Percentiles rank a stretch among this genome's conserved stretches.
Evolutionary conservation across 2,329 filamentous ascomycete genomes (phyloP).

Genomic region (Xylariales sp.): DNA sequence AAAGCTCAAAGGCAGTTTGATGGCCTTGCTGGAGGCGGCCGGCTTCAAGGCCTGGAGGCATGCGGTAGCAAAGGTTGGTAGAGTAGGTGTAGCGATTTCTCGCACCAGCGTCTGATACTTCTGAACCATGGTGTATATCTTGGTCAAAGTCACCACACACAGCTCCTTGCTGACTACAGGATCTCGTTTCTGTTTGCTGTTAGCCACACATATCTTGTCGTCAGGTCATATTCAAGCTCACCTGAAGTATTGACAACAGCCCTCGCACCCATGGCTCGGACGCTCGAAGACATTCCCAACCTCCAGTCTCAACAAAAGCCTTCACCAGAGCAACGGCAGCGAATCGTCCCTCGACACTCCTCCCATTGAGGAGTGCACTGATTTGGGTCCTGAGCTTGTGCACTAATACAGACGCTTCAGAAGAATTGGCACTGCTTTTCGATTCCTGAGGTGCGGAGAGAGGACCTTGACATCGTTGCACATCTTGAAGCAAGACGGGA

Average conservation of each 20-base stretch:
- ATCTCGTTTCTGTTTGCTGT: slow-evolving; percentile 62
- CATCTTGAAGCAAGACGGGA: slow-evolving; percentile 60
- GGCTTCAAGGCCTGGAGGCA: slow-evolving; percentile 63
- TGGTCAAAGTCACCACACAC: slow-evolving; percentile 69
- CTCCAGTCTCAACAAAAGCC: slow-evolving; percentile 73
- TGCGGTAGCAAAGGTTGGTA: slow-evolving; percentile 68
- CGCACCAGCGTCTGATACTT: slow-evolving; percentile 77
- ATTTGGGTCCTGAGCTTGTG: slow-evolving; percentile 80
- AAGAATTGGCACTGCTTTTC: slow-evolving; percentile 53
- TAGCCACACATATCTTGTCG: neutral
- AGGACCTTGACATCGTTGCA: slow-evolving; percentile 52
- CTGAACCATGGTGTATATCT: slow-evolving; percentile 79
- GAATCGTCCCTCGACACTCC: slow-evolving; percentile 69
- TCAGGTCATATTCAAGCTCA: slow-evolving; percentile 28
- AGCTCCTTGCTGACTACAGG: slow-evolving; percentile 70
- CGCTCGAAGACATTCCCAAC: slow-evolving; percentile 74
- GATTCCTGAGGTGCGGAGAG: slow-evolving; percentile 61
- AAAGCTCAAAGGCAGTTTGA: slow-evolving; percentile 42
- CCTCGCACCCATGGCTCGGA: slow-evolving; percentile 71
- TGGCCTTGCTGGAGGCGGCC: slow-evolving; percentile 31
- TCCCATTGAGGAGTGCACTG: slow-evolving; percentile 72
- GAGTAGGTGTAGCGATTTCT: slow-evolving; percentile 80
- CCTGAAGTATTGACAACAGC: slow-evolving; percentile 70
- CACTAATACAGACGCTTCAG: slow-evolving; percentile 65
- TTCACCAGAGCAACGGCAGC: slow-evolving; percentile 76